Evolutionary conservation across 2,329 filamentous ascomycete genomes (phyloP).

Genomic region (Fragosphaeria purpurea): DNA sequence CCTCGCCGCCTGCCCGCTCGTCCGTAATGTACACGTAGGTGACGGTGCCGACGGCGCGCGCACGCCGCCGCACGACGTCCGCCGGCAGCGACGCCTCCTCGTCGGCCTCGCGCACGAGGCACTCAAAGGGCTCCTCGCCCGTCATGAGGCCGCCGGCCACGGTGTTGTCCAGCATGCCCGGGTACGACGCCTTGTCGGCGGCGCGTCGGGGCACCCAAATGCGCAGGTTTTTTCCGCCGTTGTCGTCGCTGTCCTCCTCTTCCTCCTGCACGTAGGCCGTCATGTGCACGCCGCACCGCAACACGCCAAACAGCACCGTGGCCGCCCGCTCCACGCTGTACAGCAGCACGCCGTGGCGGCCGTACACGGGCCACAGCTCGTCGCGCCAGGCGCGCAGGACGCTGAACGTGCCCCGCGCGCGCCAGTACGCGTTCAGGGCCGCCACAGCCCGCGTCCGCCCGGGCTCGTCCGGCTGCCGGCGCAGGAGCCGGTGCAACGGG

Average conservation of each 20-base stretch:
- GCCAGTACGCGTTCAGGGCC: constrained; percentile 56
- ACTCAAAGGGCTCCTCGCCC: constrained; percentile 70
- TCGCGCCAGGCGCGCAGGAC: constrained; percentile 71
- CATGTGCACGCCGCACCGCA: constrained; percentile 75
- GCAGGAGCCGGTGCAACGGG: constrained; percentile 52
- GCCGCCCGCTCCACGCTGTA: constrained; percentile 72
- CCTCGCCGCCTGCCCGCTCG: constrained; percentile 66
- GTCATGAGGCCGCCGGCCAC: constrained; percentile 77
- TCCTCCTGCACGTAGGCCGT: constrained; percentile 54
- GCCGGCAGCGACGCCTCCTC: constrained; percentile 81
- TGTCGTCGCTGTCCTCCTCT: constrained; percentile 24
- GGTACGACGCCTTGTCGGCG: constrained; percentile 72
- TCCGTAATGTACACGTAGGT: constrained; percentile 81
- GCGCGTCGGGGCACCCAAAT: constrained; percentile 80
- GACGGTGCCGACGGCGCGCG: constrained; percentile 55
- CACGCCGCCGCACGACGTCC: constrained; percentile 51
- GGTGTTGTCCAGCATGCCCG: constrained; percentile 89
- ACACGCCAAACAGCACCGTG: constrained; percentile 62
- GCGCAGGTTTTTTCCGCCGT: constrained; percentile 47
- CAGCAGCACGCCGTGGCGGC: constrained; percentile 47
- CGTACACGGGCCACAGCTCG: constrained; percentile 72
- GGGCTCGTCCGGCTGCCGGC: constrained; percentile 41
- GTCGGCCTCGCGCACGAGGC: constrained; percentile 71
- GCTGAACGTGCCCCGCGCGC: constrained; percentile 59
- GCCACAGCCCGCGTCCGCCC: constrained; percentile 50